Conservation (phyloP, 208 protist genomes). For the Endotrypanum monterogeii region DNA sequence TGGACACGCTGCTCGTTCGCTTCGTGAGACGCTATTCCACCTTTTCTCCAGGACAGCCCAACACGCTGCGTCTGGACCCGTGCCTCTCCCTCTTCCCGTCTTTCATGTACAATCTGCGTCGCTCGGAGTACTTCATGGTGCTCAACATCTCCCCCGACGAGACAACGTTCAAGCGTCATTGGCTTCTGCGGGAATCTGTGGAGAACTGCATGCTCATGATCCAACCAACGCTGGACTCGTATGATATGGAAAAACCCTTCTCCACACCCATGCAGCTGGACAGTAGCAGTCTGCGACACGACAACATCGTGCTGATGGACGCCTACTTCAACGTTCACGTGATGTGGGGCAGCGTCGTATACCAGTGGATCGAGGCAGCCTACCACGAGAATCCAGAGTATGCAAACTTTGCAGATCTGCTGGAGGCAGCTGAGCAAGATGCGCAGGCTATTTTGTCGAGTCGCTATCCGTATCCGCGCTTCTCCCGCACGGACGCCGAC, state of each 20-base stretch:
- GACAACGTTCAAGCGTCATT: slow-evolving; percentile 97
- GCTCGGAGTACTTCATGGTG: slow-evolving; percentile 97
- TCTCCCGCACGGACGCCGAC: slow-evolving; percentile 86
- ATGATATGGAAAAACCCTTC: slow-evolving; percentile 87
- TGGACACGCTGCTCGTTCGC: slow-evolving; percentile 98
- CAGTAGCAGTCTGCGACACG: slow-evolving; percentile 80
- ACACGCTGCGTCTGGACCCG: slow-evolving; percentile 87
- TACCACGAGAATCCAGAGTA: slow-evolving; percentile 93
- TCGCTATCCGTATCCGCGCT: slow-evolving; percentile 85
- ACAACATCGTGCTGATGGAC: slow-evolving; percentile 98
- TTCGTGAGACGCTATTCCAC: slow-evolving; percentile 95
- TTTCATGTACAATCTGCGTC: slow-evolving; percentile 99
- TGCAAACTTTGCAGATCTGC: slow-evolving; percentile 72
- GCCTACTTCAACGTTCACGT: slow-evolving; percentile 99
- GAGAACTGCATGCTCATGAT: slow-evolving; percentile 97
- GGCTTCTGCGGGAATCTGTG: slow-evolving; percentile 95
- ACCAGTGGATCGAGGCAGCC: slow-evolving; percentile 93
- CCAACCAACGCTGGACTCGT: slow-evolving; percentile 97
- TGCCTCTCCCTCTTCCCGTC: slow-evolving; percentile 97
- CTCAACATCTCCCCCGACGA: slow-evolving; percentile 98
- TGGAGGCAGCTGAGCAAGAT: slow-evolving; percentile 72
- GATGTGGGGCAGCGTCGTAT: slow-evolving; percentile 96
- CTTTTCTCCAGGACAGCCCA: slow-evolving; percentile 86
- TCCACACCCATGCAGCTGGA: slow-evolving; percentile 93
- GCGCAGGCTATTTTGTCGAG: slow-evolving; percentile 49